Base-by-base conservation (phyloP, 2,329 filamentous ascomycete genomes). In the Lasiodiplodia sp. region DNA sequence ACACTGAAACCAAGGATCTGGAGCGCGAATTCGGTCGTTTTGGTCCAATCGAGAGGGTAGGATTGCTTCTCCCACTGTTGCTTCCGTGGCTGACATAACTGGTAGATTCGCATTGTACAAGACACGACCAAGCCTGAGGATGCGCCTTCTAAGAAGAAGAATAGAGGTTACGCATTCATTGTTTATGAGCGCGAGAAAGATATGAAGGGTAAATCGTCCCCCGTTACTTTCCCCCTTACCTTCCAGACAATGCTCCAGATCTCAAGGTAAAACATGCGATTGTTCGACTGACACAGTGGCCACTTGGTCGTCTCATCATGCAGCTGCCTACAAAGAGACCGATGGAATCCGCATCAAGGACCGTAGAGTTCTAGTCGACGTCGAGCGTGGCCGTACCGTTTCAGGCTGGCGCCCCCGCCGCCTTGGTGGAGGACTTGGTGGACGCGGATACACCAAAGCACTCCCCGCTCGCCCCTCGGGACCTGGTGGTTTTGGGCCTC, bases 171-270 rank as follows among this genome's bases (percentile, higher is more conserved):
- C 81, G 96, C 93, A 70, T 99, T 99, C 78, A 91, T 99, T 74
- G 93, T 98, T 67, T 99, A 95, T 78, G 95, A 98, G 82, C 91
- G 93, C 80, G 96, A 98, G 83, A 94, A 95, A 82, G 96, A 98
- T 79, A 97, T 98, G 94, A 96, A 96, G 93, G 94, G 94, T 97
- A 96, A 89, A 84, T 81, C 82, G 74, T 75, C 77, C 74, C 79
- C 77, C 55, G 16, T n/a, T 47, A 72, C 76, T 73, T 73, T 74
- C 75, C 74, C 74, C 77, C 76, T 75, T 77, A 73, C 78, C 73
- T 73, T 70, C 72, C 69, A 69, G 70, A 34, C 28, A 40, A 58
- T 60, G 37, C 64, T 70, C 63, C 70, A 18, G 28, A 47, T 55
- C n/a, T 38, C 37, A 57, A 68, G 67, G 67, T 68, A 68, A 68